Percentiles rank a stretch among this genome's conserved stretches.
Evolutionary conservation across 2,329 filamentous ascomycete genomes (phyloP).

Genomic region (Cephalotrichum gorgonifer): DNA sequence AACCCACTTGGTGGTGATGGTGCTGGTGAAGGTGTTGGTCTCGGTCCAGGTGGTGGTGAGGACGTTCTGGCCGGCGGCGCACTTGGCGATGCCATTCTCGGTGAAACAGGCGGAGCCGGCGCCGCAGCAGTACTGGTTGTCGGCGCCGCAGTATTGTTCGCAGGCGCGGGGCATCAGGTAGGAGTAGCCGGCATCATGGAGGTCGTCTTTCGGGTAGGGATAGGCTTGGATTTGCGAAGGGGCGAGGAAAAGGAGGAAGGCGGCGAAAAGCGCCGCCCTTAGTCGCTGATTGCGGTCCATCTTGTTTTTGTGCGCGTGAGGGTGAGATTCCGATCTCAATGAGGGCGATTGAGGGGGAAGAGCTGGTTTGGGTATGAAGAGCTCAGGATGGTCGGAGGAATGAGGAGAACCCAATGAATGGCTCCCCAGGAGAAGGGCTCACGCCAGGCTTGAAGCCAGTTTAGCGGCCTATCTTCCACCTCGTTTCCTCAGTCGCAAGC

Average conservation of each 20-base stretch:
- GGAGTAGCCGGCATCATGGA: conserved; percentile 36
- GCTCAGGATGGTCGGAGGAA: background rate
- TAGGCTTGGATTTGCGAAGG: conserved; percentile 25
- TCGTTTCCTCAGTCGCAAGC: background rate
- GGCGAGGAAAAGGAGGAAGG: conserved; percentile 26
- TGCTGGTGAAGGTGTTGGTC: conserved; percentile 50
- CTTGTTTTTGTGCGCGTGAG: background rate
- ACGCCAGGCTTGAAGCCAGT: background rate
- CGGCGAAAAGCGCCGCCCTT: background rate
- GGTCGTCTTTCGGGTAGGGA: conserved; percentile 39
- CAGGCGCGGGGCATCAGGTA: conserved; percentile 41
- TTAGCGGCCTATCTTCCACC: background rate
- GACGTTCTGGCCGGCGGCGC: conserved; percentile 23
- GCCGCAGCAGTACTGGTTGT: conserved; percentile 46
- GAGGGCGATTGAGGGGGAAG: background rate
- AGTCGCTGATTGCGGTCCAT: background rate
- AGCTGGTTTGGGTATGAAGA: background rate
- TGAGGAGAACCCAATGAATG: background rate
- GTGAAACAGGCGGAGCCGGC: conserved; percentile 41
- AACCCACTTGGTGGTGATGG: conserved; percentile 36
- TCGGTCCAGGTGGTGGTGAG: conserved; percentile 52
- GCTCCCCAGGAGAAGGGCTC: background rate
- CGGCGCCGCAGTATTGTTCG: conserved; percentile 40
- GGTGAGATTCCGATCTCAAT: background rate
- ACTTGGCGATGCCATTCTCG: conserved; percentile 37